These are phyloP conservation scores for Aspergillus pseudoviridinutans DNA, from an alignment of 2,329 filamentous ascomycete genomes.

Conservation along the genomic window DNA sequence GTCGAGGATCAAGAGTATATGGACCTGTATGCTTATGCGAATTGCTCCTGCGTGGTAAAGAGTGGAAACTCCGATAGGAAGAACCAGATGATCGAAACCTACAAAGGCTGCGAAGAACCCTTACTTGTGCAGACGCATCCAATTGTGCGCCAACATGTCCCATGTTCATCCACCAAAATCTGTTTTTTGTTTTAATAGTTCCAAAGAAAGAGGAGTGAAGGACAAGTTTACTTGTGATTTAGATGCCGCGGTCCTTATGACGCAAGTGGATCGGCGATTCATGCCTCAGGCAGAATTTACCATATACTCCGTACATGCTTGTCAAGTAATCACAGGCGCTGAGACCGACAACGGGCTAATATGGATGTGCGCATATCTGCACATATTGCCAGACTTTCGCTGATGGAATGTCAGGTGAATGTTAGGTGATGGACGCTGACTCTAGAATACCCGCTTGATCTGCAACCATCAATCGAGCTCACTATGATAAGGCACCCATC, in stretches of 20 bases:
- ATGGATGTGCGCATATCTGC: neutral
- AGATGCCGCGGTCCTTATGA: neutral
- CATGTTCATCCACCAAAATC: slow-evolving; percentile 16
- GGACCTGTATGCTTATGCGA: slow-evolving; percentile 3
- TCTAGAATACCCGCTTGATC: too few species aligned
- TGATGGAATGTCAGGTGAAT: neutral
- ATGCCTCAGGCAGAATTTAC: slow-evolving; percentile 6
- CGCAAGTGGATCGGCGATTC: neutral
- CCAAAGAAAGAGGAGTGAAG: slow-evolving; percentile 7
- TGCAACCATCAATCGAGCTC: neutral
- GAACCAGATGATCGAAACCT: neutral
- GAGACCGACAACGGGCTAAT: neutral
- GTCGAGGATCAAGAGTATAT: slow-evolving; percentile 43
- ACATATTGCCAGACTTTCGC: neutral
- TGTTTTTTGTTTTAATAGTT: slow-evolving; percentile 10
- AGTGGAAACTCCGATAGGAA: slow-evolving; percentile 15
- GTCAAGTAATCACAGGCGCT: neutral
- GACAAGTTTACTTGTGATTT: neutral
- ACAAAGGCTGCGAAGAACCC: neutral
- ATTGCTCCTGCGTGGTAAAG: slow-evolving; percentile 10
- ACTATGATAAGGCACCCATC: neutral
- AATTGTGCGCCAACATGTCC: slow-evolving; percentile 9
- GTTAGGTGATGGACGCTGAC: neutral
- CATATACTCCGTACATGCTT: neutral
- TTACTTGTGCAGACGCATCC: slow-evolving; percentile 1